These are phyloP conservation scores for Fusarium illudens DNA, from an alignment of 2,329 filamentous ascomycete species.

Conservation along the genomic window DNA sequence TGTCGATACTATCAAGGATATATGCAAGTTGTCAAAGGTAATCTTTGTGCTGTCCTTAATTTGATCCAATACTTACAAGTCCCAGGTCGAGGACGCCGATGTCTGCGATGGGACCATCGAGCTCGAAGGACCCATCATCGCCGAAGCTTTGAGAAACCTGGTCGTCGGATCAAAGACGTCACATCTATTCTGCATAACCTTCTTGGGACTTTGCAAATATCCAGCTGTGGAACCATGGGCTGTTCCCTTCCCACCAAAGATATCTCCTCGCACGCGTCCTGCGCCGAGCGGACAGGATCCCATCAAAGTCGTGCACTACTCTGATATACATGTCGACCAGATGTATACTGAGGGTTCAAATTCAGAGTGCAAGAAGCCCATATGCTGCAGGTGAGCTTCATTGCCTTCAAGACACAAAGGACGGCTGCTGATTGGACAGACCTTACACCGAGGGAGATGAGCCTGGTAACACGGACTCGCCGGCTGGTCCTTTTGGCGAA, in stretches of 20 bases:
- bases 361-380: constrained; percentile 64
- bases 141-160: constrained; percentile 58
- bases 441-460: constrained; percentile 57
- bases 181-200: constrained; percentile 59
- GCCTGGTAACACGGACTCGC: constrained; percentile 57
- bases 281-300: constrained; percentile 55
- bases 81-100: constrained; percentile 60
- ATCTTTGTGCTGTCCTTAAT: neutral
- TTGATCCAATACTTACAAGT: neutral
- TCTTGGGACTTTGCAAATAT: constrained; percentile 63
- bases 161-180: constrained; percentile 59
- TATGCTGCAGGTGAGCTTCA: constrained; percentile 61
- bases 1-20: constrained; percentile 42
- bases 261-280: constrained; percentile 49
- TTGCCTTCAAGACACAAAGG: too few species aligned
- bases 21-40: constrained; percentile 49
- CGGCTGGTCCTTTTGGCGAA: constrained; percentile 62
- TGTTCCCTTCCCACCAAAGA: constrained; percentile 55
- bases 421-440: constrained; percentile 37
- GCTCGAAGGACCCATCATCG: constrained; percentile 62
- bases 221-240: constrained; percentile 55
- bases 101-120: constrained; percentile 63
- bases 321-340: constrained; percentile 67
- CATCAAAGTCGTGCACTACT: constrained; percentile 66
- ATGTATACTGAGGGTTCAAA: constrained; percentile 62